Evolutionary conservation across 2,329 filamentous ascomycete genomes (phyloP).

Genomic region (Aspergillus costaricaensis): DNA sequence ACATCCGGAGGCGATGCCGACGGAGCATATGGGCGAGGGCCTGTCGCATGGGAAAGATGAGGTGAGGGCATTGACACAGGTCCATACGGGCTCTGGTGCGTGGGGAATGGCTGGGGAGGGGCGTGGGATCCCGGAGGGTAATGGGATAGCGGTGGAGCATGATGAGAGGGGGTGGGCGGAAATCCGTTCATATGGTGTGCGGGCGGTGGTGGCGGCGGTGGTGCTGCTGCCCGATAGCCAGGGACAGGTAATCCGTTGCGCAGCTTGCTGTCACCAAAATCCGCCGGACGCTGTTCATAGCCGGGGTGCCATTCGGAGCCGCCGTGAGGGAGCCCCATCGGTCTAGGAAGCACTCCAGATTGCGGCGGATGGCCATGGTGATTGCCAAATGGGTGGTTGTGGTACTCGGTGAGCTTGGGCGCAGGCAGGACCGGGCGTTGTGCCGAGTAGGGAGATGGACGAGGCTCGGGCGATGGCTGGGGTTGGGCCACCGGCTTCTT

Average conservation of each 20-base stretch:
- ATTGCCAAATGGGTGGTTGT: conserved; percentile 31
- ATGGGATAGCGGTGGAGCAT: conserved; percentile 33
- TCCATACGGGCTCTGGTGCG: conserved; percentile 43
- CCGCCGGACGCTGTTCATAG: conserved; percentile 38
- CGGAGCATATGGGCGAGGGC: conserved; percentile 37
- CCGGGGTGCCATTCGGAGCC: conserved; percentile 37
- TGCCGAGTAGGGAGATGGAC: conserved; percentile 37
- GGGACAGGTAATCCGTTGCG: conserved; percentile 40
- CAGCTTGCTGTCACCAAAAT: conserved; percentile 32
- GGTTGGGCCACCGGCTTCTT: conserved; percentile 43
- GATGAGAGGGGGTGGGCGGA: conserved; percentile 32
- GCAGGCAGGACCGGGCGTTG: conserved; percentile 39
- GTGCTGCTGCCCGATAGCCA: conserved; percentile 34
- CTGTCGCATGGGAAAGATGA: conserved; percentile 34
- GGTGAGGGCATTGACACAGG: conserved; percentile 38
- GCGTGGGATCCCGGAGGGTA: conserved; percentile 35
- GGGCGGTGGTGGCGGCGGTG: conserved; percentile 51
- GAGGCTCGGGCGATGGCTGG: conserved; percentile 36
- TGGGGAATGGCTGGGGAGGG: conserved; percentile 36
- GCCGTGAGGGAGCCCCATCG: conserved; percentile 30
- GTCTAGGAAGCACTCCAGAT: conserved; percentile 29
- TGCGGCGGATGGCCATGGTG: conserved; percentile 34
- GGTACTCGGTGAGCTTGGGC: conserved; percentile 34
- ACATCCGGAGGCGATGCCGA: conserved; percentile 42
- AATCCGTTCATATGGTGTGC: conserved; percentile 57